Percentiles rank a stretch among this genome's conserved stretches.
These are phyloP conservation scores for Strobilomyces dryophilus DNA, from an alignment of 768 basidiomycete species.

Conservation along the genomic window DNA sequence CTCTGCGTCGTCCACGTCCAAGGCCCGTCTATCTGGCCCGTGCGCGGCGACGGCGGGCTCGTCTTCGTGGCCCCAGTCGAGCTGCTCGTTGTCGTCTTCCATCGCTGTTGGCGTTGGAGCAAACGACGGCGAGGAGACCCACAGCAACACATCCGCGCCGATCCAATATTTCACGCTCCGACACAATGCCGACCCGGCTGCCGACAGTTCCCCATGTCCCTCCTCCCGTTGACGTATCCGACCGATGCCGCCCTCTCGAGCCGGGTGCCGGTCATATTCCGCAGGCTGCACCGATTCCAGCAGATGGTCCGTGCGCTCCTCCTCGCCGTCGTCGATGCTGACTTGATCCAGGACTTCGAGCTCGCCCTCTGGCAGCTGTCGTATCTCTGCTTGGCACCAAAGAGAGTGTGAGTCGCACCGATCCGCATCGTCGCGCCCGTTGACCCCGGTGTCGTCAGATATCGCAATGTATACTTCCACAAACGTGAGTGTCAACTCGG, in stretches of 20 bases:
- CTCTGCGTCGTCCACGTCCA: constrained; percentile 42
- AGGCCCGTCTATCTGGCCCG: constrained; percentile 36
- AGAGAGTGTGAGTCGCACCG: constrained; percentile 69
- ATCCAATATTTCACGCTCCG: constrained; percentile 15
- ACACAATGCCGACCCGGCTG: constrained; percentile 22
- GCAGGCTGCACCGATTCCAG: constrained; percentile 73
- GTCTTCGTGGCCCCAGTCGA: constrained; percentile 67
- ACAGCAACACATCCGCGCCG: constrained; percentile 7
- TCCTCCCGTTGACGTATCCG: constrained; percentile 29
- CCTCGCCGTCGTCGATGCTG: background rate
- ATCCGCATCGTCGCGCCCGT: background rate
- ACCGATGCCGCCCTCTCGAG: constrained; percentile 32
- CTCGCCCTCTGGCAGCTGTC: constrained; percentile 94
- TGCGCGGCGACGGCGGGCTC: constrained; percentile 39
- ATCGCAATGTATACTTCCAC: constrained; percentile 97
- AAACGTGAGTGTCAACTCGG: constrained; percentile 59
- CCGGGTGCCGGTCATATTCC: constrained; percentile 77
- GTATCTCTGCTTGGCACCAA: constrained; percentile 88
- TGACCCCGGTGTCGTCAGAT: constrained; percentile 41
- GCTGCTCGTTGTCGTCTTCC: constrained; percentile 64
- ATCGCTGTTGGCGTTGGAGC: constrained; percentile 25
- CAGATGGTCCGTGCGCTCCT: constrained; percentile 63
- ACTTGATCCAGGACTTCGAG: constrained; percentile 78
- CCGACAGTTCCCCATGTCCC: constrained; percentile 17
- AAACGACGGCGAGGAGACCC: constrained; percentile 12